Conservation (phyloP, 2,329 filamentous ascomycete genomes). For the Aureobasidium melanogenum region DNA sequence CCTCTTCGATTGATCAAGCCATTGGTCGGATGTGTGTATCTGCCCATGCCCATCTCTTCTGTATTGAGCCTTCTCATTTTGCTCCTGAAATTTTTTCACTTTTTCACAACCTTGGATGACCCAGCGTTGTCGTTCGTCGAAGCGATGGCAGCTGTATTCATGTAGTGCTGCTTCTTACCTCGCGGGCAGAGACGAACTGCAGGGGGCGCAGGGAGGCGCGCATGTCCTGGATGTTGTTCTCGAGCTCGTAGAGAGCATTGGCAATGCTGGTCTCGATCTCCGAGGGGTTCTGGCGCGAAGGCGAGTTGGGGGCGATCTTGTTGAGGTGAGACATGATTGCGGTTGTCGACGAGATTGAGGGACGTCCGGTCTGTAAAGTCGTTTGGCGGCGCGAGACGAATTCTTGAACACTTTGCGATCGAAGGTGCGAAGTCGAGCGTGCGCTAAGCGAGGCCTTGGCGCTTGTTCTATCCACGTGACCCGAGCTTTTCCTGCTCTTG, state of each 20-base stretch:
- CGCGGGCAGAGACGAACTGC: constrained; percentile 97
- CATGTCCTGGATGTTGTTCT: constrained; percentile 98
- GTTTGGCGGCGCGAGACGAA: constrained; percentile 12
- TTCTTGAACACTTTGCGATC: not conserved
- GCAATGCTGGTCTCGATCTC: constrained; percentile 97
- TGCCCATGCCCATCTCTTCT: not conserved
- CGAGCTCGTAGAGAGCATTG: constrained; percentile 94
- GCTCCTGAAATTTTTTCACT: not conserved
- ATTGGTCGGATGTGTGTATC: constrained; percentile 8
- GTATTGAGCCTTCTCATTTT: constrained; percentile 1
- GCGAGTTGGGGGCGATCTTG: constrained; percentile 98
- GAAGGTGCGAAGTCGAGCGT: not conserved
- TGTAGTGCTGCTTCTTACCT: constrained; percentile 62
- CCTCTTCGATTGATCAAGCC: constrained; percentile 35
- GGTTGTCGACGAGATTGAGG: constrained; percentile 16
- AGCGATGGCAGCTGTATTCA: constrained; percentile 6
- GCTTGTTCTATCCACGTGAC: not conserved
- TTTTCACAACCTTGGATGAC: constrained; percentile 8
- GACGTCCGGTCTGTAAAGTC: constrained; percentile 11
- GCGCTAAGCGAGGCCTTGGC: constrained; percentile 2
- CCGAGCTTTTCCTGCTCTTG: not conserved
- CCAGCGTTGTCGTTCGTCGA: constrained; percentile 7
- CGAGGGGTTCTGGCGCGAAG: constrained; percentile 88
- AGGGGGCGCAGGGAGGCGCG: constrained; percentile 92
- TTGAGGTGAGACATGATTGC: constrained; percentile 62